Evolutionary conservation across 148 eudicot genomes (phyloP).

Genomic region (Pharnaceum exiguum): DNA sequence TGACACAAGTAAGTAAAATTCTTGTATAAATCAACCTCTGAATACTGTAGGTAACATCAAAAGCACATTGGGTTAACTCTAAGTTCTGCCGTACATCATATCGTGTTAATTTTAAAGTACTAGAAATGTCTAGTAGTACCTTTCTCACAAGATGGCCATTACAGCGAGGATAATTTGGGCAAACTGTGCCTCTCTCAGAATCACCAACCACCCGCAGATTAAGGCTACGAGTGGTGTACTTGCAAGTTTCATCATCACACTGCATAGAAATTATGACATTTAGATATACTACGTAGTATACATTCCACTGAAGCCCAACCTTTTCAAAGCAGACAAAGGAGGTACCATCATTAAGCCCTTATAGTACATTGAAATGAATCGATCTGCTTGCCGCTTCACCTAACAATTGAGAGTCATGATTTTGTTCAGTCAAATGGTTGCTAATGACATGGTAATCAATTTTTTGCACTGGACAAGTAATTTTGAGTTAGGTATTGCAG

Average conservation of each 20-base stretch:
- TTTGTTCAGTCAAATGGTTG: slow-evolving; percentile 1
- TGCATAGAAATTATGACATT: slow-evolving; percentile 21
- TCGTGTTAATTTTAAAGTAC: too few relatives aligned
- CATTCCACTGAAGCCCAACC: too few relatives aligned
- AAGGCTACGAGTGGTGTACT: slow-evolving; percentile 72
- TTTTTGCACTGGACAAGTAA: too few relatives aligned
- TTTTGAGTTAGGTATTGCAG: too few relatives aligned
- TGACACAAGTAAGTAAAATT: slow-evolving; percentile 85
- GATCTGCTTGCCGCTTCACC: slow-evolving; percentile 83
- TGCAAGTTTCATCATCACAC: slow-evolving; percentile 99
- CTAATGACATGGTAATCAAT: too few relatives aligned
- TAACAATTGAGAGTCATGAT: slow-evolving; percentile 24
- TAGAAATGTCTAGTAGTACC: too few relatives aligned
- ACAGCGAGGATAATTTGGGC: slow-evolving; percentile 95
- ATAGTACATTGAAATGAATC: slow-evolving; percentile 71
- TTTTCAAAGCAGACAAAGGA: too few relatives aligned
- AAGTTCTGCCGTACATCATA: too few relatives aligned
- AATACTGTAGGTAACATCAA: slow-evolving; percentile 38
- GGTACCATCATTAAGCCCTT: slow-evolving; percentile 79
- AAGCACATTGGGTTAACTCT: neutral
- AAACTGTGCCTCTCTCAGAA: slow-evolving; percentile 88
- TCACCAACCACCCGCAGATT: slow-evolving; percentile 86
- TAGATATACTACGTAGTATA: too few relatives aligned
- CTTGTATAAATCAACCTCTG: slow-evolving; percentile 84
- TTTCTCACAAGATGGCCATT: slow-evolving; percentile 84